Base-by-base conservation (phyloP, 2,329 filamentous ascomycete species). In the Mariannaea elegans region DNA sequence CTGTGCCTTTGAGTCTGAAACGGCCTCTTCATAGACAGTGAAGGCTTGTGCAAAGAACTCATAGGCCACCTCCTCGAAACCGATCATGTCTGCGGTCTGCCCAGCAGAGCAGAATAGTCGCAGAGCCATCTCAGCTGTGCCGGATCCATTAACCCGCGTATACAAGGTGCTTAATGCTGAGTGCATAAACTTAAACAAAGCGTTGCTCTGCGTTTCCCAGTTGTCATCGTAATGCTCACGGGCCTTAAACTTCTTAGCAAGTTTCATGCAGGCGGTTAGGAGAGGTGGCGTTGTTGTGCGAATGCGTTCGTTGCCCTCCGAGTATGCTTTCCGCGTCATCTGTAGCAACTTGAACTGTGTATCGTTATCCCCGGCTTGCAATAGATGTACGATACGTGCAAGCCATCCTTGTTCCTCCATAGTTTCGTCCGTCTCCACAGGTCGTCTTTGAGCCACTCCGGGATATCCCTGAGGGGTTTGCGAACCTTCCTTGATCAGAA, bases 11-110 rank as follows among this genome's bases (percentile, higher is more conserved):
- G 93, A 97, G 75, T 99, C 96, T 62, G 93, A 95, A 64, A 99
- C 91, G 0, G 93, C 90, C 76, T 99, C 95, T 74, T 99, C 95
- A 73, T 99, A 99, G 8, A 98, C 93, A 0, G 94, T 98, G 71
- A 99, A 99, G 0, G 95, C 94, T 76, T 99, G 95, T 0, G 95
- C 95, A 70, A 97, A 98, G 80, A 96, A 99, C 74, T 99, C 95
- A 75, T 99, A 99, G 10, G 93, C 91, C 39, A 97, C 93, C 78
- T 99, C 95, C 75, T 99, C 94, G 68, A 97, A 96, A 2, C 91
- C 91, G 10, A 89, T 92, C 76, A 95, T 90, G 70, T 97, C 94
- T 10, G 95, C 94, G 29, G 96, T 91, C 79, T 97, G 94, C 19
- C 95, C 95, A 72, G 93, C 96, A 39, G 92, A 89, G 68, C 95